Evolutionary conservation across 2,329 filamentous ascomycete genomes (phyloP).

Genomic region (Hortaea werneckii): DNA sequence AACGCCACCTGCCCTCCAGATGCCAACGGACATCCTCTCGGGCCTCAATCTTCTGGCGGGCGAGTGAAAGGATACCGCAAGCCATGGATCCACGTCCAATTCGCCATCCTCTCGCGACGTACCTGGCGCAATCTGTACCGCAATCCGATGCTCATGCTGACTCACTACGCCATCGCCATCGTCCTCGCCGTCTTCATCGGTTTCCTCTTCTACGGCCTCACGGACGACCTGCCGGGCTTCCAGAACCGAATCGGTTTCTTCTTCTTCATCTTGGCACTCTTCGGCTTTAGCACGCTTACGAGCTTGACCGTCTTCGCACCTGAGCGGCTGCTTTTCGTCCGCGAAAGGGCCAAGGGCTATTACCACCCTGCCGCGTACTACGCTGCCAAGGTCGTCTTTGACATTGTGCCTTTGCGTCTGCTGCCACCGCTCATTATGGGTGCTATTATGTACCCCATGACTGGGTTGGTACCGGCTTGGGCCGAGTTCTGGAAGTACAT

Average conservation of each 20-base stretch:
- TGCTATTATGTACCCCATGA: conserved; percentile 96
- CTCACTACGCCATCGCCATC: conserved; percentile 95
- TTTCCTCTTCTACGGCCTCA: conserved; percentile 91
- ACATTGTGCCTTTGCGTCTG: conserved; percentile 87
- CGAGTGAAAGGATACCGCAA: conserved; percentile 68
- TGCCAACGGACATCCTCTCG: conserved; percentile 48
- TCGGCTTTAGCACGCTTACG: conserved; percentile 92
- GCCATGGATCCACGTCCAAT: conserved; percentile 70
- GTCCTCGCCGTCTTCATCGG: conserved; percentile 87
- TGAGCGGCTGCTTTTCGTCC: conserved; percentile 80
- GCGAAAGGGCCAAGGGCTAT: conserved; percentile 93
- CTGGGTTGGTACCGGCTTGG: conserved; percentile 72
- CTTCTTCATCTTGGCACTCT: conserved; percentile 91
- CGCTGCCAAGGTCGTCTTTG: conserved; percentile 91
- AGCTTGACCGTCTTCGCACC: conserved; percentile 87
- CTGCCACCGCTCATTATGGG: conserved; percentile 93
- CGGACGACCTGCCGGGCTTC: conserved; percentile 93
- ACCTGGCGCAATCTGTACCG: conserved; percentile 97
- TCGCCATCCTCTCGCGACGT: conserved; percentile 75
- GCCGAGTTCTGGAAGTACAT: conserved; percentile 85
- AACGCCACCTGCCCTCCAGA: conserved; percentile 48
- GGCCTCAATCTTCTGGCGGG: conserved; percentile 34
- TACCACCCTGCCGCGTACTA: conserved; percentile 94
- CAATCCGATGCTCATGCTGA: conserved; percentile 96
- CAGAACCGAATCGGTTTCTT: conserved; percentile 95